These are phyloP conservation scores for Dysphania ambrosioides DNA, from an alignment of 148 eudicot species.

Conservation along the genomic window DNA sequence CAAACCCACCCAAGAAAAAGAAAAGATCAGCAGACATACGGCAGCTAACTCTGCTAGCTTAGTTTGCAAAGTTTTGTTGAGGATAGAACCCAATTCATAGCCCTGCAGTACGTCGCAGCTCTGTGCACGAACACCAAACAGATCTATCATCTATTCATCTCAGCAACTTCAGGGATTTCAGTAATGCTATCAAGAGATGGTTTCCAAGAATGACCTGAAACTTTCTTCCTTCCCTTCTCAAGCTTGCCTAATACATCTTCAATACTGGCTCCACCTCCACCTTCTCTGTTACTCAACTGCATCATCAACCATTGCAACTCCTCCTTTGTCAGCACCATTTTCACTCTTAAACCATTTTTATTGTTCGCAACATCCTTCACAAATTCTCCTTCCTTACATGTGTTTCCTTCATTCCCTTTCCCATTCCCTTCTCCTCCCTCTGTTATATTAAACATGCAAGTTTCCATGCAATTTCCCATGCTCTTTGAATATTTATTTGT, in stretches of 20 bases:
- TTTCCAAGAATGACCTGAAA: conserved; percentile 38
- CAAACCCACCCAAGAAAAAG: background rate
- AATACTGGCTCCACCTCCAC: conserved; percentile 26
- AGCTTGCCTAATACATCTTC: conserved; percentile 62
- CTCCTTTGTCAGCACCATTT: conserved; percentile 71
- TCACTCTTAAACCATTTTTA: conserved; percentile 42
- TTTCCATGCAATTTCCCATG: conserved; percentile 68
- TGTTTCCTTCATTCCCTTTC: conserved; percentile 8
- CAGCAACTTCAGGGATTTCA: conserved; percentile 51
- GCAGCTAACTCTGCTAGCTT: background rate
- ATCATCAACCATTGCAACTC: conserved; percentile 59
- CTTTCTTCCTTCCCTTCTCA: conserved; percentile 33
- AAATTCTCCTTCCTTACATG: conserved; percentile 13
- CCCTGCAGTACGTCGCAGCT: background rate
- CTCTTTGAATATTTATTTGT: no score
- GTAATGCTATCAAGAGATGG: conserved; percentile 64
- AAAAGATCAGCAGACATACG: background rate
- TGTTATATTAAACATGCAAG: conserved; percentile 12
- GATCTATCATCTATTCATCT: conserved; percentile 34
- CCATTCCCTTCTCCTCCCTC: conserved; percentile 2
- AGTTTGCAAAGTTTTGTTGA: no score
- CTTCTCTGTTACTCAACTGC: conserved; percentile 31
- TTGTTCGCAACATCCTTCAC: conserved; percentile 21
- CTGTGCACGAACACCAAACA: background rate
- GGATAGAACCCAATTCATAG: background rate